These are phyloP conservation scores for Escovopsis sp. DNA, from an alignment of 2,329 filamentous ascomycete genomes.

Conservation along the genomic window DNA sequence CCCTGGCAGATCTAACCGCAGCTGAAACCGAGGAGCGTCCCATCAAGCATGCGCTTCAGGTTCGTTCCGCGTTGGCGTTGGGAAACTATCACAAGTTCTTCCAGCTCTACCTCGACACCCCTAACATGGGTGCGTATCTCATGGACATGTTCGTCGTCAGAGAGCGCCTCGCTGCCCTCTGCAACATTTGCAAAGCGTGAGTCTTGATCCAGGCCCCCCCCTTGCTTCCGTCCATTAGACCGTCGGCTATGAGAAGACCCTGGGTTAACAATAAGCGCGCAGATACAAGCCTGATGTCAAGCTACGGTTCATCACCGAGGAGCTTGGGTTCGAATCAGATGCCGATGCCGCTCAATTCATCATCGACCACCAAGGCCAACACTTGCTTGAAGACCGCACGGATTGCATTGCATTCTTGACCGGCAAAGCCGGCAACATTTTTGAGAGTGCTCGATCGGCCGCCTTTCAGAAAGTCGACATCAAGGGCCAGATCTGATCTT, in stretches of 20 bases:
- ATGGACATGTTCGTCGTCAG: slow-evolving; percentile 98
- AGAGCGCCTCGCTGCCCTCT: slow-evolving; percentile 79
- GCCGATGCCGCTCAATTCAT: slow-evolving; percentile 84
- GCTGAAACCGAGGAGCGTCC: slow-evolving; percentile 79
- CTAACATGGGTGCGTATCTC: slow-evolving; percentile 93
- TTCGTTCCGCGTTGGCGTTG: slow-evolving; percentile 80
- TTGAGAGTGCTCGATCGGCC: slow-evolving; percentile 56
- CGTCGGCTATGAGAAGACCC: too few species aligned
- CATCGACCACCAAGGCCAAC: slow-evolving; percentile 60
- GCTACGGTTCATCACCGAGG: slow-evolving; percentile 84
- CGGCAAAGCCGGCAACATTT: slow-evolving; percentile 55
- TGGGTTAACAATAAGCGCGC: slow-evolving; percentile 31
- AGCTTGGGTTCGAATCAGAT: slow-evolving; percentile 90
- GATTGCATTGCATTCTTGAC: slow-evolving; percentile 61
- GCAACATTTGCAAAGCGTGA: slow-evolving; percentile 90
- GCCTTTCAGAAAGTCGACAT: slow-evolving; percentile 88
- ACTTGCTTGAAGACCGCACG: slow-evolving; percentile 62
- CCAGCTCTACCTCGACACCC: slow-evolving; percentile 83
- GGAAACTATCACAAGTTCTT: slow-evolving; percentile 98
- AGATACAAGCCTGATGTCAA: slow-evolving; percentile 90
- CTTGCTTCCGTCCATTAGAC: too few species aligned
- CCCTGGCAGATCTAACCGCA: slow-evolving; percentile 95
- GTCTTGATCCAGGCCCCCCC: slow-evolving; percentile 23
- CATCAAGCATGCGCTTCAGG: slow-evolving; percentile 81
- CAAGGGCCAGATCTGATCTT: slow-evolving; percentile 77